Evolutionary conservation across 495 filamentous ascomycete species (phyloP), one percentile per base, ranked within the genome.

Genomic region (Aspergillus sparsus): DNA sequence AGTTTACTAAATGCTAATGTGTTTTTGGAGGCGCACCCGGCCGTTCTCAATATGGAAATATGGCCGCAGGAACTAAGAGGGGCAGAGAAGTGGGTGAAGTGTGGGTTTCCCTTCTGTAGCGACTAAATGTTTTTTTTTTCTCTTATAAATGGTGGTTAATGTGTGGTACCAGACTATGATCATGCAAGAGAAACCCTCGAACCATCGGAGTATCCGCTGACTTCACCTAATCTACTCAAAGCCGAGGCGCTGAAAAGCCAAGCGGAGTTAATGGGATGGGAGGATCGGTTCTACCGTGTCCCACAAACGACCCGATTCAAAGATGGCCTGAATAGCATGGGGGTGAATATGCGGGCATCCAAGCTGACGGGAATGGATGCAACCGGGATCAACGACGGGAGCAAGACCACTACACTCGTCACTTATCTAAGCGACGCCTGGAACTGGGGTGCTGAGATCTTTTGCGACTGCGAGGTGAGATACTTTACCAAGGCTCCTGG

Each of bases 381-480:
- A 4, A 53, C 50, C 5, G 50, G 50, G 7, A 53, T 53, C 12
- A 53, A 53, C 13, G 50, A 53, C 6, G 50, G 50, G 10, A 53
- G 50, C 33, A 53, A 53, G 32, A 36, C 50, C 4, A 53, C 50
- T n/a, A 53, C 50, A 5, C 32, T 53, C 6, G 50, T 36, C 2
- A 53, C 33, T 7, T 53, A 53, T 11, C 33, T 53, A 6, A 53
- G 50, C 18, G 50, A 53, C 11, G 50, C 50, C 5, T 53, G 50
- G 50, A 53, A 53, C 33, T 53, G 50, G 50, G 50, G 50, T 15
- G 50, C 50, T 5, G 50, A 53, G 32, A 53, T 53, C 6, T 53
- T 53, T 32, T 53, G 50, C 50, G 50, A 37, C n/a, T 53, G 50
- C 33, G 50, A 53, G 50, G 50, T 53, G 13, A n/a, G 50, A 37